Conservation (phyloP, 2,329 filamentous ascomycete species). For the Epichloe uncinata region DNA sequence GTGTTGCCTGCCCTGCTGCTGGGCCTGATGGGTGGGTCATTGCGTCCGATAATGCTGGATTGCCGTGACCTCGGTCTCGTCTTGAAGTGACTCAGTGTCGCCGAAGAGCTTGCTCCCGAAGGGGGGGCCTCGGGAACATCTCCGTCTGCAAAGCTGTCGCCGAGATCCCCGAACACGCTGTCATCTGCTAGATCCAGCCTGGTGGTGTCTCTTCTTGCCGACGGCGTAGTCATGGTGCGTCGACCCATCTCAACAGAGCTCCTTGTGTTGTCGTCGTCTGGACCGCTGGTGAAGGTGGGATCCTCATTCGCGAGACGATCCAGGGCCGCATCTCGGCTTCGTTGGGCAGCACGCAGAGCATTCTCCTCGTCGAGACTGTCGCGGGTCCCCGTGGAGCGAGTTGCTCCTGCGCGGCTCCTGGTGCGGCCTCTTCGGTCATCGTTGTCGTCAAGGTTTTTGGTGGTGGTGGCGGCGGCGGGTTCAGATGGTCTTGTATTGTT, state of each 20-base stretch:
- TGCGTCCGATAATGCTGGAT: constrained; percentile 37
- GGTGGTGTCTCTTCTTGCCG: constrained; percentile 27
- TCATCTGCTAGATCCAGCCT: constrained; percentile 36
- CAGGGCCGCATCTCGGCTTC: constrained; percentile 24
- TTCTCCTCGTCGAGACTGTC: constrained; percentile 14
- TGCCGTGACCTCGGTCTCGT: constrained; percentile 26
- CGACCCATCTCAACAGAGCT: constrained; percentile 26
- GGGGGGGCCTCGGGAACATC: constrained; percentile 19
- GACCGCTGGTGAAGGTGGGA: constrained; percentile 16
- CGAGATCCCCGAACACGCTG: constrained; percentile 32
- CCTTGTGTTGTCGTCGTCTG: constrained; percentile 17
- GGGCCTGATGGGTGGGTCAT: constrained; percentile 38
- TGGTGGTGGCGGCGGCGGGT: not conserved
- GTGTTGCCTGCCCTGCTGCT: constrained; percentile 37
- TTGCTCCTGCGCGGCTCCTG: constrained; percentile 11
- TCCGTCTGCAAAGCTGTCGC: constrained; percentile 29
- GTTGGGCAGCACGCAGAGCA: constrained; percentile 13
- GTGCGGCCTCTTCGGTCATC: constrained; percentile 15
- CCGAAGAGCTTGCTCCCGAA: constrained; percentile 31
- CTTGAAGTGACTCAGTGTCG: constrained; percentile 34
- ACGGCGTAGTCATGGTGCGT: constrained; percentile 20
- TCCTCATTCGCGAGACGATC: constrained; percentile 22
- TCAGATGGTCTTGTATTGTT: not conserved
- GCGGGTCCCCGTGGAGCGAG: constrained; percentile 6
- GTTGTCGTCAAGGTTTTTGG: not conserved